Evolutionary conservation across 2,329 filamentous ascomycete species (phyloP).

Genomic region (Diaporthe eres): DNA sequence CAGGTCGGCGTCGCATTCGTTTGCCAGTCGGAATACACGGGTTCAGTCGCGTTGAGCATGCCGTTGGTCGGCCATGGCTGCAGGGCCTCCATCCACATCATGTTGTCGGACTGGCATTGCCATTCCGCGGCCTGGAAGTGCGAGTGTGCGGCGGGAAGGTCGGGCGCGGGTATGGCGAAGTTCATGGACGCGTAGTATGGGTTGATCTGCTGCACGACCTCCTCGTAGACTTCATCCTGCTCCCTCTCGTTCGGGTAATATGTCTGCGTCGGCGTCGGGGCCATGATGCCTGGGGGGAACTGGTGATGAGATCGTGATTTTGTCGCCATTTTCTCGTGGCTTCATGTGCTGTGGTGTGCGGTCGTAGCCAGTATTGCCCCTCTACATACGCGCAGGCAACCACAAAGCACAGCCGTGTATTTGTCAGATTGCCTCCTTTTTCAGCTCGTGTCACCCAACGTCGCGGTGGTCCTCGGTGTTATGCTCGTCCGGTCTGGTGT

Average conservation of each 20-base stretch:
- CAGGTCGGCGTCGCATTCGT: slow-evolving; percentile 7
- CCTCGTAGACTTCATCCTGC: slow-evolving; percentile 29
- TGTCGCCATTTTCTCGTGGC: slow-evolving; percentile 28
- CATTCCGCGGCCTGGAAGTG: slow-evolving; percentile 31
- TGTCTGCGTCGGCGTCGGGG: not conserved
- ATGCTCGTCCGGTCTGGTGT: not conserved
- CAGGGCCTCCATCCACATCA: slow-evolving; percentile 32
- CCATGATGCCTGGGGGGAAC: slow-evolving; percentile 10
- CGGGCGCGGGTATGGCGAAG: slow-evolving; percentile 9
- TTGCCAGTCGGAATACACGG: slow-evolving; percentile 23
- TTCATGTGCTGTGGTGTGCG: not conserved
- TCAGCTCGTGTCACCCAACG: slow-evolving; percentile 30
- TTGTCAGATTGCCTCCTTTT: slow-evolving; percentile 23
- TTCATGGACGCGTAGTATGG: slow-evolving; percentile 21
- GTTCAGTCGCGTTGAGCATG: not conserved
- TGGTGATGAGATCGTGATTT: slow-evolving; percentile 14
- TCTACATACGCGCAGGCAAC: not conserved
- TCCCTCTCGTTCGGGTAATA: not conserved
- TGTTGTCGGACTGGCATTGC: slow-evolving; percentile 29
- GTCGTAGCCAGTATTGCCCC: not conserved
- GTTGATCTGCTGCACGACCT: slow-evolving; percentile 26
- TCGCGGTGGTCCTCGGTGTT: slow-evolving; percentile 8
- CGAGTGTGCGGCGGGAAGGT: slow-evolving; percentile 23
- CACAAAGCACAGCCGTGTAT: not conserved
- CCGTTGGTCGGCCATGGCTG: slow-evolving; percentile 29